phyloP scores from a whole-genome alignment of 129 eudicot species.

The Flaveria ramosissima region DNA sequence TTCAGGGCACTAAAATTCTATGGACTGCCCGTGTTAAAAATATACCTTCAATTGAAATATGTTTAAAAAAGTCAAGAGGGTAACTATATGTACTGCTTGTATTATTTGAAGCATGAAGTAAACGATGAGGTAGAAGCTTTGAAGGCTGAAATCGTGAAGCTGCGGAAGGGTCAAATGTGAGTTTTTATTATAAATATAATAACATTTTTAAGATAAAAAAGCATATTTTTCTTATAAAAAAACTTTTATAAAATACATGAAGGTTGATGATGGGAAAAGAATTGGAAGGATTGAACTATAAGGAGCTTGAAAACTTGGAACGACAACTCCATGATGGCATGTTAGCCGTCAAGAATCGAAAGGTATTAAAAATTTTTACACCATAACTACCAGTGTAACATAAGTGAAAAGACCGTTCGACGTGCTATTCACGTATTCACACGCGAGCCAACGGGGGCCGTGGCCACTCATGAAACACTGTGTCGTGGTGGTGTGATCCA shows the following conservation, averaged over 20 bases:
- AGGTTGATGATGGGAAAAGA: conserved; percentile 79
- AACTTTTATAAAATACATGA: neutral
- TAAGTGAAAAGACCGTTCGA: too few species aligned
- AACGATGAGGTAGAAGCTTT: conserved; percentile 53
- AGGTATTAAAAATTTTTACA: conserved; percentile 37
- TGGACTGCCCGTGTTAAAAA: too few species aligned
- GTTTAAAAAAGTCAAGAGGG: neutral
- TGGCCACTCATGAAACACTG: too few species aligned
- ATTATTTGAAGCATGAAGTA: conserved; percentile 32
- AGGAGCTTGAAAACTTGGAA: conserved; percentile 72
- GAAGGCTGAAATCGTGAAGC: conserved; percentile 53
- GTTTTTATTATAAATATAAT: neutral
- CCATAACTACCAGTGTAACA: too few species aligned
- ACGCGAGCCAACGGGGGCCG: too few species aligned
- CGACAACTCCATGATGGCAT: conserved; percentile 69
- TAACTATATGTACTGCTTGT: neutral
- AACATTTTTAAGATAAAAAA: neutral
- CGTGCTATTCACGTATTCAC: too few species aligned
- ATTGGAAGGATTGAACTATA: conserved; percentile 59
- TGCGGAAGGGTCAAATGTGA: conserved; percentile 50
- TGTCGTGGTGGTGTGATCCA: too few species aligned
- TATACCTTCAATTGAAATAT: too few species aligned
- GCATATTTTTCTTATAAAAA: neutral
- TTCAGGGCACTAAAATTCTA: too few species aligned
- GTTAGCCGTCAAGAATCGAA: conserved; percentile 65